Evolutionary conservation across 192 early-diverging fungal species (phyloP).

Genomic region (Obelidium mucronatum): DNA sequence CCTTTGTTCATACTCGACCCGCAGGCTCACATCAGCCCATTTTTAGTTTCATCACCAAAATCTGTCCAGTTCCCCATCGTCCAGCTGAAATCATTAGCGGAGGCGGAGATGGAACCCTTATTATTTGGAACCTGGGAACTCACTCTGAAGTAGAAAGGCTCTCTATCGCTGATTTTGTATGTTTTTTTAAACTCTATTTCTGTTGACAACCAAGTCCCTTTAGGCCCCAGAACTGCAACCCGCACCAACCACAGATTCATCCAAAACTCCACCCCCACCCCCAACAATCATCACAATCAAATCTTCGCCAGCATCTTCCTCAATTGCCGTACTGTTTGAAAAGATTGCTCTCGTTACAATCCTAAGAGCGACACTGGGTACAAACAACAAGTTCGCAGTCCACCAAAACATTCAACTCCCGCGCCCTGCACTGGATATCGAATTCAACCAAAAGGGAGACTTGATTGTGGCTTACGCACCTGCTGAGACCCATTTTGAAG

Average conservation of each 20-base stretch:
- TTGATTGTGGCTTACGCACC: constrained; percentile 19
- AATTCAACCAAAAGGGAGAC: constrained; percentile 16
- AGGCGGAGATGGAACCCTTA: constrained; percentile 82
- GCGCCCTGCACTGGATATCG: constrained; percentile 10
- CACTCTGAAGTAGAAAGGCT: constrained; percentile 74
- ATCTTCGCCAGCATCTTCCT: neutral
- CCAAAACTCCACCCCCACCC: neutral
- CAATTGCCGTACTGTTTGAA: constrained; percentile 22
- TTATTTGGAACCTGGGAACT: constrained; percentile 75
- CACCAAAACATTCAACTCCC: constrained; percentile 14
- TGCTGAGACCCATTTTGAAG: neutral
- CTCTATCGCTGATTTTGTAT: constrained; percentile 54
- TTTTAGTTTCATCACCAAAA: constrained; percentile 60
- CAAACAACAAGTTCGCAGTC: neutral
- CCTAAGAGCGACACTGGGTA: neutral
- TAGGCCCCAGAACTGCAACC: neutral
- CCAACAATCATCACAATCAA: constrained; percentile 22
- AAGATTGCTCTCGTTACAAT: constrained; percentile 14
- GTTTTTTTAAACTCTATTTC: no score
- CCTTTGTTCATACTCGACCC: neutral
- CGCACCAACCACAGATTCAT: neutral
- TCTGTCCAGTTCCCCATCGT: constrained; percentile 53
- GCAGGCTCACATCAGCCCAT: neutral
- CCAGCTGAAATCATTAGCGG: constrained; percentile 69
- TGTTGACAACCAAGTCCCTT: neutral